Base-by-base conservation (phyloP, 1,284 basidiomycete species). In the Binderoboletus segoi region DNA sequence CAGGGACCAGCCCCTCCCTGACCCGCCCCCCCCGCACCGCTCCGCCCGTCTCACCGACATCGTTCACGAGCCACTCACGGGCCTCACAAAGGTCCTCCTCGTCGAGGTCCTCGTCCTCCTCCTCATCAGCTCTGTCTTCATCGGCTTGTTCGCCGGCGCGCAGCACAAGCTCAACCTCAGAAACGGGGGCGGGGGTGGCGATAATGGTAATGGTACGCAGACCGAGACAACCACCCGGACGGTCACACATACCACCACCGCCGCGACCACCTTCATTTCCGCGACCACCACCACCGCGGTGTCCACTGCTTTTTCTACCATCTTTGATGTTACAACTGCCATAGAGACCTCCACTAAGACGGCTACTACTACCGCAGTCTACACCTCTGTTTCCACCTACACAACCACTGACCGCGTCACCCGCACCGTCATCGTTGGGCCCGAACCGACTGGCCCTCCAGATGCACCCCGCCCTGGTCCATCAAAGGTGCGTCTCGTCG, bases 141-240 rank as follows among this genome's bases (percentile, higher is more conserved):
- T 96, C 61, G 96, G 96, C 11, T 80, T 99, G 8, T 98, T 96
- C 73, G 90, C 91, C 26, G 94, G 93, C 8, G 87, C 90, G 2
- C 86, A 94, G 67, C 85, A 89, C 67, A 87, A 86, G 61, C 80
- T 94, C 56, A 84, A 84, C 57, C 61, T 76, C 41, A 82, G 81
- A 64, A 77, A 77, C 33, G 71, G 67, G 13, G 69, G 63, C 35
- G 73, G 74, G 18, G 62, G 53, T 32, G 61, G 66, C 48, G 51
- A 70, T 65, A 51, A 54, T 64, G 59, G 70, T 74, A 72, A 72
- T 68, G 68, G 68, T 72, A 77, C 77, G 57, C 61, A 65, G 20
- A 76, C 71, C 49, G 61, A 66, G 32, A 73, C 73, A 35, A 42
- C 63, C 53, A 72, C 65, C 48, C 58, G 56, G 28, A 30, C 28